phyloP scores from a whole-genome alignment of 345 rosid species.

The Carallia brachiata region DNA sequence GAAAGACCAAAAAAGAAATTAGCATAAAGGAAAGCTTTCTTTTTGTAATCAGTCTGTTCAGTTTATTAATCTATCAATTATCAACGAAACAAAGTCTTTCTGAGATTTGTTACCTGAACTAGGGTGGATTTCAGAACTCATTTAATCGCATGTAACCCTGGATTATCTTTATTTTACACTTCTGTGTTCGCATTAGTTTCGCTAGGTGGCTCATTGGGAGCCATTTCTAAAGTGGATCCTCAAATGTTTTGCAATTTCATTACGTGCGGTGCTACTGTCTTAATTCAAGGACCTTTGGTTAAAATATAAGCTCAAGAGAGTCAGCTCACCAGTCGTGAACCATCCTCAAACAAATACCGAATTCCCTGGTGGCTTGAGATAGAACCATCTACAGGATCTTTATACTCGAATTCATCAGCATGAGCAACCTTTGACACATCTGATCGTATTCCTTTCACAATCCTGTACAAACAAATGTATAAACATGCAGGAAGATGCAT shows the following conservation, averaged over 20 bases:
- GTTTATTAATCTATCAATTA: too few species aligned
- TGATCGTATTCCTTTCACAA: constrained; percentile 59
- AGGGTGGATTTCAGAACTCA: too few species aligned
- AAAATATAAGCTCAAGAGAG: not conserved
- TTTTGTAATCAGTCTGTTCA: too few species aligned
- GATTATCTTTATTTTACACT: too few species aligned
- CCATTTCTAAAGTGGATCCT: too few species aligned
- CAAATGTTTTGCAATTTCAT: not conserved
- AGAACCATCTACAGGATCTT: constrained; percentile 97
- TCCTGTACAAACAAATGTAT: constrained; percentile 39
- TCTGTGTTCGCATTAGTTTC: too few species aligned
- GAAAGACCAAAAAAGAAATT: too few species aligned
- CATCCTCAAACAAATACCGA: constrained; percentile 92
- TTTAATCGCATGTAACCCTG: too few species aligned
- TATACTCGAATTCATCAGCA: constrained; percentile 97
- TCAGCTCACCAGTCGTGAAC: constrained; percentile 79
- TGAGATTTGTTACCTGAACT: too few species aligned
- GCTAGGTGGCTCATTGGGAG: too few species aligned
- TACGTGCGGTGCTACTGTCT: not conserved
- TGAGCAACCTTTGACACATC: constrained; percentile 69
- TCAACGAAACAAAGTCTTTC: too few species aligned
- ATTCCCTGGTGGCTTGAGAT: constrained; percentile 96
- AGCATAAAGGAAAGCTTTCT: too few species aligned
- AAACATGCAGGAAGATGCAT: not conserved
- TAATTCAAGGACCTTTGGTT: not conserved